These are phyloP conservation scores for Papiliotrema terrestris DNA, from an alignment of 1,284 basidiomycete genomes.

Conservation along the genomic window DNA sequence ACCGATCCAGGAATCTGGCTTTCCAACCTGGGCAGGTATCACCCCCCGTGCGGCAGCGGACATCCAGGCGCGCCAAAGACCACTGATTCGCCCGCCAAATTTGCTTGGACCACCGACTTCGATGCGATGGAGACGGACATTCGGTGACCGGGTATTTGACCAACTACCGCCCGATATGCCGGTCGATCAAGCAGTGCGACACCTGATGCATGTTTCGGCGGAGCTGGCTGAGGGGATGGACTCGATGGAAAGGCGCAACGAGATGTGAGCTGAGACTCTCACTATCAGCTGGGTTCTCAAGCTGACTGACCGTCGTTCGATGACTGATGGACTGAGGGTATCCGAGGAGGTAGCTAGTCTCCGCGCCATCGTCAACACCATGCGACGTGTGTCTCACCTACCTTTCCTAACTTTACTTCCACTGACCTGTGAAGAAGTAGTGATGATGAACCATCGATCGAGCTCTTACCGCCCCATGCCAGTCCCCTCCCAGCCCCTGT, in stretches of 20 bases:
- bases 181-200: slow-evolving; percentile 13
- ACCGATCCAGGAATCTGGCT: too few relatives aligned
- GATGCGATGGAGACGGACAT: background rate
- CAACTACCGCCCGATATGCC: slow-evolving; percentile 4
- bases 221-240: slow-evolving; percentile 35
- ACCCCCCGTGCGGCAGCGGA: slow-evolving; percentile 8
- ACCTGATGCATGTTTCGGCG: slow-evolving; percentile 21
- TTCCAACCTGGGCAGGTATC: background rate
- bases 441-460: slow-evolving; percentile 23
- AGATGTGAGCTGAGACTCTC: slow-evolving; percentile 31
- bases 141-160: slow-evolving; percentile 21
- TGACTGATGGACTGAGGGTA: slow-evolving; percentile 67
- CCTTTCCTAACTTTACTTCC: too few relatives aligned
- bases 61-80: slow-evolving; percentile 2
- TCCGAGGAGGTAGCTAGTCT: slow-evolving; percentile 72
- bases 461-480: background rate
- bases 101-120: slow-evolving; percentile 1
- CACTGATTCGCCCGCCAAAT: slow-evolving; percentile 2
- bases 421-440: slow-evolving; percentile 11
- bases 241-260: slow-evolving; percentile 31
- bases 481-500: background rate
- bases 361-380: slow-evolving; percentile 67
- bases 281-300: background rate
- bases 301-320: slow-evolving; percentile 26
- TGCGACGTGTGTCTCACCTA: slow-evolving; percentile 60